phyloP scores from a whole-genome alignment of 2,329 filamentous ascomycete genomes.

The Cladosporium sp. region DNA sequence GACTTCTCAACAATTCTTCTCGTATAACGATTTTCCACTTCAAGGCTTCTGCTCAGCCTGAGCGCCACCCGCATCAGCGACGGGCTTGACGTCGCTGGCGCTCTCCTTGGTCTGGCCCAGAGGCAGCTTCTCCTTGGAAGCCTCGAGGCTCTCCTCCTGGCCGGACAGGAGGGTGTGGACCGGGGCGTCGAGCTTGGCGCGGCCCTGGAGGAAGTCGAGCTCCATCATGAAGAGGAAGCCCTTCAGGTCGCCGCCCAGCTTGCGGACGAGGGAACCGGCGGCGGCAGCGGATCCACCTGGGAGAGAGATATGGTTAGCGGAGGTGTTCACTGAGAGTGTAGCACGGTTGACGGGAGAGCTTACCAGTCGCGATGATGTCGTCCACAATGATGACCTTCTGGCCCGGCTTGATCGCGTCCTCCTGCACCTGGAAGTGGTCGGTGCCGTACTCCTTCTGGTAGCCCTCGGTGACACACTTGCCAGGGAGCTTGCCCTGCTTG shows the following conservation, averaged over 20 bases:
- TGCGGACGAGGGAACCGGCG: slow-evolving; percentile 76
- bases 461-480: slow-evolving; percentile 73
- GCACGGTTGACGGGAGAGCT: slow-evolving; percentile 31
- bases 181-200: slow-evolving; percentile 79
- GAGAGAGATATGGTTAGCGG: background rate
- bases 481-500: slow-evolving; percentile 93
- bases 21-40: background rate
- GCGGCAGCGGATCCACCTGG: slow-evolving; percentile 85
- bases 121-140: slow-evolving; percentile 14
- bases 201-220: slow-evolving; percentile 85
- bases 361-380: slow-evolving; percentile 97
- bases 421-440: slow-evolving; percentile 95
- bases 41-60: slow-evolving; percentile 17
- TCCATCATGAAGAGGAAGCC: slow-evolving; percentile 95
- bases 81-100: slow-evolving; percentile 17
- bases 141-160: slow-evolving; percentile 41
- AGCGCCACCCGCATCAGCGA: slow-evolving; percentile 20
- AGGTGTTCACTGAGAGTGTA: slow-evolving; percentile 1
- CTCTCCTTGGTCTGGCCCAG: slow-evolving; percentile 21
- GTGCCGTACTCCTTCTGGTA: slow-evolving; percentile 95
- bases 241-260: slow-evolving; percentile 77
- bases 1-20: no score
- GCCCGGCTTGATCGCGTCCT: slow-evolving; percentile 72
- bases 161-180: slow-evolving; percentile 74
- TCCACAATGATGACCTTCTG: slow-evolving; percentile 92